Evolutionary conservation across 1,139 yeast species (phyloP).

Genomic region (Lodderomyces margitis): DNA sequence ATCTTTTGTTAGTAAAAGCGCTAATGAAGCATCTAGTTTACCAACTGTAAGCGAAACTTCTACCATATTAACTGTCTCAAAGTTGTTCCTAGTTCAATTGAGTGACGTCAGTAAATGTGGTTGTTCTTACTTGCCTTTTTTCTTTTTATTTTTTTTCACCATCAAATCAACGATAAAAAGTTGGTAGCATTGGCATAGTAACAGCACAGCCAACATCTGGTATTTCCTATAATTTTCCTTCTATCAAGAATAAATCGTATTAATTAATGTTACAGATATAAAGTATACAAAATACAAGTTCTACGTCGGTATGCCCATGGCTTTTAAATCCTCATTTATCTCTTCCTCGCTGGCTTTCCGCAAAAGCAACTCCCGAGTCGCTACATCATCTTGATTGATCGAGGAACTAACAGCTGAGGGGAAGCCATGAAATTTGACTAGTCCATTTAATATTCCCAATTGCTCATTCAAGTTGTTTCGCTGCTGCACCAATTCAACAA

Average conservation of each 20-base stretch:
- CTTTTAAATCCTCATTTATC: constrained; percentile 55
- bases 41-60: constrained; percentile 94
- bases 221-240: background rate
- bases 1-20: constrained; percentile 83
- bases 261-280: background rate
- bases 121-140: background rate
- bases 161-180: background rate
- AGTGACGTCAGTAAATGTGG: background rate
- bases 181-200: background rate
- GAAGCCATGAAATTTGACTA: constrained; percentile 58
- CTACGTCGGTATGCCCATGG: constrained; percentile 42
- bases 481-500: constrained; percentile 50
- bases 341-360: constrained; percentile 60
- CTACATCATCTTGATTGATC: constrained; percentile 29
- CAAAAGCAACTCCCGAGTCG: constrained; percentile 38
- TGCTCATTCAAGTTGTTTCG: constrained; percentile 56
- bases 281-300: background rate
- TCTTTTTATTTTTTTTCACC: background rate
- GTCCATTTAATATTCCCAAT: constrained; percentile 55
- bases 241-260: background rate
- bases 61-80: constrained; percentile 48
- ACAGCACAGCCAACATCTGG: background rate
- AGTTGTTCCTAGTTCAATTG: background rate
- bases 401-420: constrained; percentile 60
- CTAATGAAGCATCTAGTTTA: constrained; percentile 91